Conservation (phyloP, 192 early-diverging fungal species). For the Podila minutissima region DNA sequence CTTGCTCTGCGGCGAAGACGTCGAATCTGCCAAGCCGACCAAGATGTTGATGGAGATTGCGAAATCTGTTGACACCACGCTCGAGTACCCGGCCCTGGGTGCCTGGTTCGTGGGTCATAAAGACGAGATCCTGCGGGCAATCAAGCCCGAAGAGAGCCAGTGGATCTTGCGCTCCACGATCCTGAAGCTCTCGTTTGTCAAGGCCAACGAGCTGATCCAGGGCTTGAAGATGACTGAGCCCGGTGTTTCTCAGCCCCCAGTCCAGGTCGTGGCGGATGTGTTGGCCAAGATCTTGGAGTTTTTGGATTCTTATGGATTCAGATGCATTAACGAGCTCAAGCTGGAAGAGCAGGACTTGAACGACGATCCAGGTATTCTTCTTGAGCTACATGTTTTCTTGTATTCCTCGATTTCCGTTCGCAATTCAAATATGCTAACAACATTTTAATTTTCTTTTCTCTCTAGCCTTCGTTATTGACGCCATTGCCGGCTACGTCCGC, state of each 20-base stretch:
- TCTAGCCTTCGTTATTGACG: slow-evolving; percentile 38
- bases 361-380: slow-evolving; percentile 37
- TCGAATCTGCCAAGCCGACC: slow-evolving; percentile 49
- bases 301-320: slow-evolving; percentile 47
- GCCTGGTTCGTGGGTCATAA: slow-evolving; percentile 32
- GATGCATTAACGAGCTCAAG: slow-evolving; percentile 50
- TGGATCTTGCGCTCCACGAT: slow-evolving; percentile 48
- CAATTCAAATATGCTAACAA: neutral
- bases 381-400: too few species aligned
- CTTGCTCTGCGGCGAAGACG: slow-evolving; percentile 46
- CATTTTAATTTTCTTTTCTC: neutral
- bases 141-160: slow-evolving; percentile 35
- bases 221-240: slow-evolving; percentile 21
- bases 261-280: slow-evolving; percentile 45
- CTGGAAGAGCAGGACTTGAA: slow-evolving; percentile 46
- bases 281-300: slow-evolving; percentile 46
- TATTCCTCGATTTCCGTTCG: neutral
- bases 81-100: slow-evolving; percentile 34
- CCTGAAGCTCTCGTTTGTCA: slow-evolving; percentile 39
- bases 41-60: slow-evolving; percentile 52
- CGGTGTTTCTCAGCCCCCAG: slow-evolving; percentile 29
- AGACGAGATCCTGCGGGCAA: slow-evolving; percentile 30
- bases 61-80: slow-evolving; percentile 24
- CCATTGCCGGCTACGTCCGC: slow-evolving; percentile 35
- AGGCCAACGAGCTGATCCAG: slow-evolving; percentile 23